Conservation (phyloP, 495 filamentous ascomycete genomes). For the Chaetomium tenue region DNA sequence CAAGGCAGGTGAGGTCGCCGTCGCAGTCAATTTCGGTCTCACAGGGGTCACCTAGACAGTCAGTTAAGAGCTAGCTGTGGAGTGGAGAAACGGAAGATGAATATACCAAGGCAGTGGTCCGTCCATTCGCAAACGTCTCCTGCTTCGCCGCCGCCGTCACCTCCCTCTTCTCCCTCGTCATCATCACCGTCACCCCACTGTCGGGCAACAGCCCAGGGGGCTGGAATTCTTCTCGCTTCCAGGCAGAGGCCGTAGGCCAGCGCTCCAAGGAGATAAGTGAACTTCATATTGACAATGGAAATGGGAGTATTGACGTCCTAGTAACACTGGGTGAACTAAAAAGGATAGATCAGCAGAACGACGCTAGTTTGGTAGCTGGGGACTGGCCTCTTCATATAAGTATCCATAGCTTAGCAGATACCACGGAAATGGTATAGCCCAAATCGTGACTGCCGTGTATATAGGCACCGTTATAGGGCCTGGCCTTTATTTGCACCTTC, state of each 20-base stretch:
- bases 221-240: conserved; percentile 1
- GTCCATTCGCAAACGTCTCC: conserved; percentile 26
- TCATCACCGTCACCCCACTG: conserved; percentile 13
- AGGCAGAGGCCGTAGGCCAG: conserved; percentile 7
- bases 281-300: conserved; percentile 21
- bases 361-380: too few relatives aligned
- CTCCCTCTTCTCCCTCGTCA: not conserved
- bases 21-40: conserved; percentile 29
- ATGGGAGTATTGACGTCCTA: too few relatives aligned
- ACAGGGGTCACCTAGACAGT: conserved; percentile 27
- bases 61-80: not conserved
- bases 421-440: not conserved
- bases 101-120: conserved; percentile 32
- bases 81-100: too few relatives aligned
- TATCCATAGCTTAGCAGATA: too few relatives aligned
- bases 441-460: not conserved
- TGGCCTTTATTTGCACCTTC: not conserved
- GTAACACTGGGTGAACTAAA: too few relatives aligned
- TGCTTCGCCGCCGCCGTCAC: conserved; percentile 1
- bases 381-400: too few relatives aligned
- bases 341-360: too few relatives aligned
- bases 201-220: conserved; percentile 3
- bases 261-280: conserved; percentile 8
- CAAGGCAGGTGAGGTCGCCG: conserved; percentile 24
- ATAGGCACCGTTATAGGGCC: not conserved